Conservation (phyloP, 768 basidiomycete species). For the Suillus decipiens region DNA sequence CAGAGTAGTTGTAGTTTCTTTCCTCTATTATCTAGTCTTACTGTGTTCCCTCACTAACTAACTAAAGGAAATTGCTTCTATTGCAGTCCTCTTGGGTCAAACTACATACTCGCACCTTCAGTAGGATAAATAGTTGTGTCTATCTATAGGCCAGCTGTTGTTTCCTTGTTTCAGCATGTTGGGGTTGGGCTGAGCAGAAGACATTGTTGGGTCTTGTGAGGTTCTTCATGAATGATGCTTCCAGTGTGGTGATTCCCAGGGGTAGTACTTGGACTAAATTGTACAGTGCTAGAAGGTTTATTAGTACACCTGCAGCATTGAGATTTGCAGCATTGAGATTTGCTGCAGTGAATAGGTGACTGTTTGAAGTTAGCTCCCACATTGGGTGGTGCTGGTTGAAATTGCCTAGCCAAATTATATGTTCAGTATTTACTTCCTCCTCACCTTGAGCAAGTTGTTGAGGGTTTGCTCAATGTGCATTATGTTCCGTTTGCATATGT, state of each 20-base stretch:
- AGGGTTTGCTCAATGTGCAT: no score
- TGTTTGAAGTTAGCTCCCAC: background rate
- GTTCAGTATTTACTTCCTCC: background rate
- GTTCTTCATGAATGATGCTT: background rate
- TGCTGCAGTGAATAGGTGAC: background rate
- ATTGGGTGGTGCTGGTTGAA: background rate
- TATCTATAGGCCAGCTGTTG: no score
- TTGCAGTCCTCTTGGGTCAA: no score
- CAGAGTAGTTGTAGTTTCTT: no score
- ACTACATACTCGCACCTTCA: no score
- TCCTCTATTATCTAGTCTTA: no score
- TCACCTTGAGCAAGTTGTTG: background rate
- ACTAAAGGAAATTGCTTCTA: no score
- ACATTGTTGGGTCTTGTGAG: background rate
- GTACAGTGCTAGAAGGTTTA: accelerated
- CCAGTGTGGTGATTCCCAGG: accelerated
- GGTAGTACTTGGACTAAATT: background rate
- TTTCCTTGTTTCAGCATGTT: no score
- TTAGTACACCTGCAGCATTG: background rate
- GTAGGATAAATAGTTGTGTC: no score
- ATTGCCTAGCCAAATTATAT: background rate
- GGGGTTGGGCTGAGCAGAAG: background rate
- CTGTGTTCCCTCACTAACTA: no score
- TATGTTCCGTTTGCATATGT: no score
- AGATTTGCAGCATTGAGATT: background rate